Evolutionary conservation across 179 eudicot genomes (phyloP).

Genomic region (Sideroxylon spinosum): DNA sequence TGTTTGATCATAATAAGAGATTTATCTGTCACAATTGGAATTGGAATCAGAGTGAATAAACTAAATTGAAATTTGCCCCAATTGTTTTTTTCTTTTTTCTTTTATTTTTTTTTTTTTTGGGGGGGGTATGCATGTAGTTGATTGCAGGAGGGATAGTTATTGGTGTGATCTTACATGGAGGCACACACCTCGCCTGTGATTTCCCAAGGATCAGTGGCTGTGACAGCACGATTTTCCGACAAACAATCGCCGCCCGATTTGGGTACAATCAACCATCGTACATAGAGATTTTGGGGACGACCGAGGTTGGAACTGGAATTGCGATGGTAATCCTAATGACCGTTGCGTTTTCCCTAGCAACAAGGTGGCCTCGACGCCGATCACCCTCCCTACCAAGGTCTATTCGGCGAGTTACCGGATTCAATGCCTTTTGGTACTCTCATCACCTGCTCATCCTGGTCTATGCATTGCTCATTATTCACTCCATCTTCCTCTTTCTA

Average conservation of each 20-base stretch:
- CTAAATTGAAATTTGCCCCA: too few species aligned
- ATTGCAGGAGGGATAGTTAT: constrained; percentile 46
- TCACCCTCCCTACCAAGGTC: constrained; percentile 27
- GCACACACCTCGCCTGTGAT: constrained; percentile 42
- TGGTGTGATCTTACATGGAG: constrained; percentile 44
- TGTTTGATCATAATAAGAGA: too few species aligned
- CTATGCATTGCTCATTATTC: constrained; percentile 39
- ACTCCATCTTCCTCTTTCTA: constrained; percentile 41
- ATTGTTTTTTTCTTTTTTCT: background rate
- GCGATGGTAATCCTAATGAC: constrained; percentile 42
- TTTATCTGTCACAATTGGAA: too few species aligned
- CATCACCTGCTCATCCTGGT: constrained; percentile 42
- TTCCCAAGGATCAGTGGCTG: constrained; percentile 33
- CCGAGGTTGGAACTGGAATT: constrained; percentile 33
- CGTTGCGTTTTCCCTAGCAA: constrained; percentile 41
- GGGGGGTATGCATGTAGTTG: constrained; percentile 22
- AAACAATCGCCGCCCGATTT: constrained; percentile 25
- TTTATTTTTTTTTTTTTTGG: too few species aligned
- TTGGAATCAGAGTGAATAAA: too few species aligned
- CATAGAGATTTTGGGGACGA: constrained; percentile 26
- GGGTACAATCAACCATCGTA: constrained; percentile 35
- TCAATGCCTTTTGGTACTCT: constrained; percentile 49
- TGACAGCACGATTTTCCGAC: constrained; percentile 9
- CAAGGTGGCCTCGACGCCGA: constrained; percentile 28
- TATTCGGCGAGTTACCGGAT: constrained; percentile 35